A percentile compares a stretch with the other conserved stretches of the same genome.
phyloP scores from a whole-genome alignment of 345 rosid species.

The Eucalyptus caleyi region DNA sequence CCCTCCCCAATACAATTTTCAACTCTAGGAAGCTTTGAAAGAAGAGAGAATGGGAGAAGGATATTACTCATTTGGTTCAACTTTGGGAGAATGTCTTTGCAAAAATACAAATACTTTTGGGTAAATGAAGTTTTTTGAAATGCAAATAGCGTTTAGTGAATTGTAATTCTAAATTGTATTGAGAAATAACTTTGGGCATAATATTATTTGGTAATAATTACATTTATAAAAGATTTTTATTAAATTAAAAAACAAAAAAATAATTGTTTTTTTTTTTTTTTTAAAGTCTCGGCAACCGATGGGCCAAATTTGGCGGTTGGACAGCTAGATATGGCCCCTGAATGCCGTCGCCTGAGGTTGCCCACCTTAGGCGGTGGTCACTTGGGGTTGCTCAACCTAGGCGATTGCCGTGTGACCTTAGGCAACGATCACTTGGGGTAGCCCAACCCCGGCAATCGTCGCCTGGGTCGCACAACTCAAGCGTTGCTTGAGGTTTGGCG shows the following conservation, averaged over 20 bases:
- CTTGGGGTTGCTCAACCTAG: too few relatives aligned
- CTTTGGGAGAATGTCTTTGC: too few relatives aligned
- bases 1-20: background rate
- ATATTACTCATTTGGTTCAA: rapidly evolving
- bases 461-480: rapidly evolving
- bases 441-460: rapidly evolving
- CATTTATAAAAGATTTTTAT: too few relatives aligned
- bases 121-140: too few relatives aligned
- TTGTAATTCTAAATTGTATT: too few relatives aligned
- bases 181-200: too few relatives aligned
- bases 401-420: rapidly evolving
- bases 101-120: too few relatives aligned
- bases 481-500: rapidly evolving
- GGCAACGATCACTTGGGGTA: rapidly evolving
- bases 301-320: rapidly evolving
- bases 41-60: background rate
- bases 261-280: too few relatives aligned
- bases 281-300: rapidly evolving
- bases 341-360: rapidly evolving
- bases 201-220: too few relatives aligned
- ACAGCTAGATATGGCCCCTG: too few relatives aligned
- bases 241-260: too few relatives aligned
- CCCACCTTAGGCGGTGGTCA: rapidly evolving
- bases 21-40: background rate
- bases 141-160: too few relatives aligned